Evolutionary conservation across 306 rosid genomes (phyloP).

Genomic region (Spatholobus suberectus): DNA sequence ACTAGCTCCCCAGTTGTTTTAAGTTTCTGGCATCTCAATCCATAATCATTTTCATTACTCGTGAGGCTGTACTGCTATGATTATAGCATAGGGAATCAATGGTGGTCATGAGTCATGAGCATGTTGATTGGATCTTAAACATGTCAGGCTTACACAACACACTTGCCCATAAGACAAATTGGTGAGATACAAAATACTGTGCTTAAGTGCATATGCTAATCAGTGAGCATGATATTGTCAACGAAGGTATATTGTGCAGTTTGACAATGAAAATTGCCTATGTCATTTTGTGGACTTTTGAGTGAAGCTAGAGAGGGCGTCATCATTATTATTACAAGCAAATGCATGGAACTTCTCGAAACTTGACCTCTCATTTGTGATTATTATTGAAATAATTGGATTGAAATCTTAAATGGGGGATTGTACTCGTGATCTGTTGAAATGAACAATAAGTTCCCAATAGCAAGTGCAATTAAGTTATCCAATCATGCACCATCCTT

Average conservation of each 20-base stretch:
- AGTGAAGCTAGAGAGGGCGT: background rate
- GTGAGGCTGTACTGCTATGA: conserved; percentile 19
- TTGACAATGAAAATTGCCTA: background rate
- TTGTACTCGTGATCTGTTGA: background rate
- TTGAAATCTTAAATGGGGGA: background rate
- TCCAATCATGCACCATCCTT: background rate
- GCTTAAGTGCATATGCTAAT: background rate
- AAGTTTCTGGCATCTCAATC: background rate
- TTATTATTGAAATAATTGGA: background rate
- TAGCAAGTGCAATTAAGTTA: background rate
- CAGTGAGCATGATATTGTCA: background rate
- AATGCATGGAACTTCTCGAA: conserved; percentile 16
- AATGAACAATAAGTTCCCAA: conserved; percentile 4
- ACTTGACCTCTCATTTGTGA: background rate
- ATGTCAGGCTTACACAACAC: background rate
- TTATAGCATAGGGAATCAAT: background rate
- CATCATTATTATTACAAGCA: background rate
- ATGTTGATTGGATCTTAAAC: background rate
- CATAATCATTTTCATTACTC: conserved; percentile 7
- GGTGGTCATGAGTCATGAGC: background rate
- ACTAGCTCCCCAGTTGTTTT: background rate
- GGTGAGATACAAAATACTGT: background rate
- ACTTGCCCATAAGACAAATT: background rate
- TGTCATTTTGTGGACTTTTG: conserved; percentile 22
- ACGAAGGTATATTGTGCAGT: conserved; percentile 2